Base-by-base conservation (phyloP, 257 asterid genomes). In the Vinca minor region DNA sequence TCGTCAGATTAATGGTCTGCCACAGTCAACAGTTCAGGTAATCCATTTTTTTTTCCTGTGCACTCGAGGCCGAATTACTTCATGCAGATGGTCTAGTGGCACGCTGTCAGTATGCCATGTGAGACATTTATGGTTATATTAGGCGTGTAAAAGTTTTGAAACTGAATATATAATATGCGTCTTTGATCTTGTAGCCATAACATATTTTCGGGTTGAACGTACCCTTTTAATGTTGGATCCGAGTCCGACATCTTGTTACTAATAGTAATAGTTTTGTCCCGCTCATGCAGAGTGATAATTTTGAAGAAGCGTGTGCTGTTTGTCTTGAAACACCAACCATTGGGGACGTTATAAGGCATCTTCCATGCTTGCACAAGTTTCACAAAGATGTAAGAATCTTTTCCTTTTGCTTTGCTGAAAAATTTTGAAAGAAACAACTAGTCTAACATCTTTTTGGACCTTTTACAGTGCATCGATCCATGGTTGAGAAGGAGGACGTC, bases 351-450 rank as follows among this genome's bases (percentile, higher is more conserved):
- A 82, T 92, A 56, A 94, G 95, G 68, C 98, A 88, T 72, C 95
- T 92, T 54, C 96, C 98, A 32, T 92, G 98, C 79, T 77, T 92
- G 28, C 96, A 92, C 92, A 92, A 92, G 70, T 89, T 86, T 70
- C 98, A 92, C 83, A 92, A 92, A 87, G 95, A 86, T 69, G 98
- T 88, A 82, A 31, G 85, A 44, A 70, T 59, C 57, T 60, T n/a
- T 56, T 52, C 48, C 53, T 5, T 36, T 59, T 35, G 25, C 38
- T n/a, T 25, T 62, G 42, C 48, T 42, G 21, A 49, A n/a, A 31
- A 21, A 32, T 38, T 1, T 42, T 34, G 20, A 5, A 11, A 31
- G 38, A 8, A 25, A n/a, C 36, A 49, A 60, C 35, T 41, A 38
- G 45, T 64, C 18, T 67, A 32, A 29, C 32, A 45, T 66, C 53